phyloP scores from a whole-genome alignment of 108 stramenopile species.

The Stephanodiscus triporus region DNA sequence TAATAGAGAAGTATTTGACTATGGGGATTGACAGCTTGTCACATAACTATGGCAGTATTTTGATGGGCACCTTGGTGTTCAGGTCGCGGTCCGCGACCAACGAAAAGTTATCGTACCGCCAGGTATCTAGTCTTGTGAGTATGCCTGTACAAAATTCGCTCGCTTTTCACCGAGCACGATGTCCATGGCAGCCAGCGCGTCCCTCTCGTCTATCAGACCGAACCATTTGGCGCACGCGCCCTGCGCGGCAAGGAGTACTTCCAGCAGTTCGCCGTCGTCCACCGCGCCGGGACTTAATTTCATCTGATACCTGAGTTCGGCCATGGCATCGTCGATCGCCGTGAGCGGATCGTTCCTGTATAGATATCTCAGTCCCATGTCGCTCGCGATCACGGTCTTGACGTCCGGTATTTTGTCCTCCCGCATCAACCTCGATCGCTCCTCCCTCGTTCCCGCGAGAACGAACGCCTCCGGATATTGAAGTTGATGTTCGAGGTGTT shows the following conservation, averaged over 20 bases:
- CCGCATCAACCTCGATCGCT: constrained; percentile 51
- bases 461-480: constrained; percentile 54
- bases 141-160: too few relatives aligned
- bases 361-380: constrained; percentile 60
- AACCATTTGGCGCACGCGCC: constrained; percentile 53
- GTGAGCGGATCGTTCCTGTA: constrained; percentile 58
- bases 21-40: too few relatives aligned
- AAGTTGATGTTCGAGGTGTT: constrained; percentile 60
- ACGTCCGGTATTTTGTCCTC: constrained; percentile 55
- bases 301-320: constrained; percentile 55
- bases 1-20: too few relatives aligned
- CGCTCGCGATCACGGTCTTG: constrained; percentile 53
- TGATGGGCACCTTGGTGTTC: too few relatives aligned
- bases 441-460: constrained; percentile 35
- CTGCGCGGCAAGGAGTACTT: constrained; percentile 35
- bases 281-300: background rate
- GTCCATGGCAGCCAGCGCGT: constrained; percentile 5
- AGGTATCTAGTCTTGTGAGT: too few relatives aligned
- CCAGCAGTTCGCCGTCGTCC: constrained; percentile 46
- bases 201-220: constrained; percentile 41
- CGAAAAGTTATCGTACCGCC: too few relatives aligned
- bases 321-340: constrained; percentile 51
- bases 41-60: too few relatives aligned
- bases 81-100: too few relatives aligned
- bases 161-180: background rate